Base-by-base conservation (phyloP, 345 rosid genomes). In the Moricandia arvensis region DNA sequence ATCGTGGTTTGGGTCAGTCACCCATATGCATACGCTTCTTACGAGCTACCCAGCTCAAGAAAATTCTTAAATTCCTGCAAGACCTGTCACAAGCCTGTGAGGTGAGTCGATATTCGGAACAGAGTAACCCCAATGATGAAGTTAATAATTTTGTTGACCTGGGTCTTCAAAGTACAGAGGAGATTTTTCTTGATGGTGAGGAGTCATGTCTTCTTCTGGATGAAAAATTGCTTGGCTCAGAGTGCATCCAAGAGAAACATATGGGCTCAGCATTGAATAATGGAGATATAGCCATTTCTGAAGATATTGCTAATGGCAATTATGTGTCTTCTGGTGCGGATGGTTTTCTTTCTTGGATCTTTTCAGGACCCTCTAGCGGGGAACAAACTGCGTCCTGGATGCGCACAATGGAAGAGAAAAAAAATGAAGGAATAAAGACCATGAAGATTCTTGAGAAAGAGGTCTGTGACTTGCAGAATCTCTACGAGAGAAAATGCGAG, bases 61-160 rank as follows among this genome's bases (percentile, higher is more conserved):
- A 88, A 82, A 85, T 91, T 71, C 87, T 90, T 33, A 90, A 90
- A 75, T 95, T 88, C 85, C 82, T 95, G 84, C 97, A 90, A 86
- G 97, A 90, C 54, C 59, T 91, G 45, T 86, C 92, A 72, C 86
- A 84, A 76, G 83, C 89, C 69, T 89, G 96, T 82, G 88, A 87
- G 73, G 82, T 91, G 84, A 83, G 86, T 80, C 85, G 87, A 76
- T 82, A 79, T 83, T 79, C 95, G 68, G 97, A 89, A 79, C 89
- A 85, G 80, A 78, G 26, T 68, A 81, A 47, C 66, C 63, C 79
- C 17, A 13, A 45, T 10, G 91, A 88, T 75, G 89, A 86, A 70
- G 78, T 63, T 49, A 86, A 41, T 10, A 41, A 73, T 69, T 15
- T 51, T 70, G 79, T 73, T 26, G 41, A 72, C 73, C 80, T 63